Evolutionary conservation across 345 rosid species (phyloP).

Genomic region (Physaria fendleri): DNA sequence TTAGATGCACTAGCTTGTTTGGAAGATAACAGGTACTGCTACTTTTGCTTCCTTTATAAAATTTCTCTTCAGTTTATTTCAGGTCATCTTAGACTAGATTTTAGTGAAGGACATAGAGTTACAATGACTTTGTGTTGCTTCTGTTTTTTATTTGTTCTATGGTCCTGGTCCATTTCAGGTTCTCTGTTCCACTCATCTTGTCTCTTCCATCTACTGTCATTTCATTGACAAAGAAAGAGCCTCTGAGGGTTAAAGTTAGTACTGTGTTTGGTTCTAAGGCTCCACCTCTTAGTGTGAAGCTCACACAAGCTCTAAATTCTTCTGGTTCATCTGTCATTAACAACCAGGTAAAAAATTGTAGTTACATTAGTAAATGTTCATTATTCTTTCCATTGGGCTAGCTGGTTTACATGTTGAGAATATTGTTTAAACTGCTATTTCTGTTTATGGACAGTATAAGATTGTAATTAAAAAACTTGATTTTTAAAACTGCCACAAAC

Average conservation of each 20-base stretch:
- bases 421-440: too few species aligned
- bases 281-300: background rate
- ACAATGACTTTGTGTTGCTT: background rate
- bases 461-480: too few species aligned
- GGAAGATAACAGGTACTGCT: too few species aligned
- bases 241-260: conserved; percentile 52
- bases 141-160: background rate
- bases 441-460: too few species aligned
- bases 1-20: too few species aligned
- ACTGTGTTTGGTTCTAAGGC: background rate
- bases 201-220: conserved; percentile 78
- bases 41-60: background rate
- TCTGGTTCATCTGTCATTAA: too few species aligned
- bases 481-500: too few species aligned
- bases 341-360: too few species aligned
- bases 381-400: background rate
- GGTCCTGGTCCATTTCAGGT: conserved; percentile 39
- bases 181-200: conserved; percentile 74
- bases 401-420: too few species aligned
- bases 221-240: conserved; percentile 71
- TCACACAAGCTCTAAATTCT: too few species aligned
- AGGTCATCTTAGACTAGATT: background rate
- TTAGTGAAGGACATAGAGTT: background rate
- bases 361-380: background rate
- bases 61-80: background rate